These are phyloP conservation scores for Lachnellula hyalina DNA, from an alignment of 2,329 filamentous ascomycete species.

Conservation along the genomic window DNA sequence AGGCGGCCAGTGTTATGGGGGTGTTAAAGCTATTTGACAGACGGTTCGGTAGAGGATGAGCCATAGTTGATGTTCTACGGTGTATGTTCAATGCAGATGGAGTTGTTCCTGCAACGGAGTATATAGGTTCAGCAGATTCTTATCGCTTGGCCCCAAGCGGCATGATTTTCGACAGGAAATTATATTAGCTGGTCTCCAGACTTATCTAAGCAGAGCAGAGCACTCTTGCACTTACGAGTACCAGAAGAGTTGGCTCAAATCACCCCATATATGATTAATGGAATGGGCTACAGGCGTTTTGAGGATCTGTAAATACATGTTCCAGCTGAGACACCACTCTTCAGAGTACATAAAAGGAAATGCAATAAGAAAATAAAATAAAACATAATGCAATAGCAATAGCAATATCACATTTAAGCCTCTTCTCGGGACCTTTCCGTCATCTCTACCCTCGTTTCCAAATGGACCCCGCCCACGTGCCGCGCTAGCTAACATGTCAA, in stretches of 20 bases:
- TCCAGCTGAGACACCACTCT: background rate
- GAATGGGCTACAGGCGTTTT: background rate
- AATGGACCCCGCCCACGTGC: slow-evolving; percentile 1
- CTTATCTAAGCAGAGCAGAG: no score
- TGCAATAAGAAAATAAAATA: background rate
- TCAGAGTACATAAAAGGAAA: background rate
- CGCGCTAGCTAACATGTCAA: background rate
- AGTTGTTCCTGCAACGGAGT: no score
- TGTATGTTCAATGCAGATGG: background rate
- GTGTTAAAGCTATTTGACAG: slow-evolving; percentile 79
- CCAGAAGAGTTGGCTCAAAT: background rate
- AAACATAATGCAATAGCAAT: background rate
- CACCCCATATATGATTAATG: background rate
- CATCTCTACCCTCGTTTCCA: background rate
- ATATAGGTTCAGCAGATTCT: no score
- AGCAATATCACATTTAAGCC: background rate
- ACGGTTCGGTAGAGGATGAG: slow-evolving; percentile 52
- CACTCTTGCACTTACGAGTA: background rate
- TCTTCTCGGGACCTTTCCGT: background rate
- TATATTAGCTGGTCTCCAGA: no score
- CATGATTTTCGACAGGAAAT: no score
- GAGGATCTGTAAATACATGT: background rate
- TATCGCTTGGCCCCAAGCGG: no score
- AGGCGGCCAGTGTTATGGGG: slow-evolving; percentile 79
- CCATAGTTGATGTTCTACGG: background rate